These are phyloP conservation scores for Cutaneotrichosporon sp. DNA, from an alignment of 1,284 basidiomycete genomes.

Conservation along the genomic window DNA sequence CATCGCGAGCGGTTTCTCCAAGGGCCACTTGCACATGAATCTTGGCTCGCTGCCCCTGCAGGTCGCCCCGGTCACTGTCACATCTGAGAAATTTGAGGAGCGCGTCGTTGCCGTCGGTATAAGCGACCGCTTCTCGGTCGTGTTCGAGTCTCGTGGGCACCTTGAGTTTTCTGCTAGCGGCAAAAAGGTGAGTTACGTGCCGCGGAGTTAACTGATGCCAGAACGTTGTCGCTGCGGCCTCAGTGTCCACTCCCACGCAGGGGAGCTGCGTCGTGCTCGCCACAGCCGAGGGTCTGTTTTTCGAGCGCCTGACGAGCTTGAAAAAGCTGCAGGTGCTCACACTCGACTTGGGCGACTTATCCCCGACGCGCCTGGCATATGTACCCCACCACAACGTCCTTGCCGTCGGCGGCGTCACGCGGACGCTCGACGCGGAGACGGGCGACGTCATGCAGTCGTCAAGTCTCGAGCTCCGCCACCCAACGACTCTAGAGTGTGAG, in stretches of 20 bases:
- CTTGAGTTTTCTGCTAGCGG: conserved; percentile 65
- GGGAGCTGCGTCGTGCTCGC: conserved; percentile 58
- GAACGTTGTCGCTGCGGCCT: conserved; percentile 59
- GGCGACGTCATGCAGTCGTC: conserved; percentile 54
- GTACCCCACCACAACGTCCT: conserved; percentile 56
- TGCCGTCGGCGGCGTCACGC: conserved; percentile 59
- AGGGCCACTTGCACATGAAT: conserved; percentile 47
- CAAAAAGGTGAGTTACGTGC: conserved; percentile 56
- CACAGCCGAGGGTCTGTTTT: conserved; percentile 55
- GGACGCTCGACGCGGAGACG: conserved; percentile 56
- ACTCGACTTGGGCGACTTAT: conserved; percentile 63
- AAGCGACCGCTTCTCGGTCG: conserved; percentile 39
- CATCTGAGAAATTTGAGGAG: conserved; percentile 28
- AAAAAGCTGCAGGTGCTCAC: conserved; percentile 77
- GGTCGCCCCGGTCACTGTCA: conserved; percentile 9
- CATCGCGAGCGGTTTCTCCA: conserved; percentile 20
- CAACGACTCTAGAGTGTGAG: conserved; percentile 62
- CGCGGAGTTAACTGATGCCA: conserved; percentile 31
- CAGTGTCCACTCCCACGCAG: conserved; percentile 53
- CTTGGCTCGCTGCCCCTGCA: conserved; percentile 34
- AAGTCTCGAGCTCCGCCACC: conserved; percentile 64
- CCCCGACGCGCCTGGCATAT: conserved; percentile 61
- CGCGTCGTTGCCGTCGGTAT: conserved; percentile 32
- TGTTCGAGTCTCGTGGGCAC: conserved; percentile 61
- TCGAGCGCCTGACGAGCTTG: conserved; percentile 63